Evolutionary conservation across 805 yeast species (phyloP).

Genomic region (Zygoascus tannicola): DNA sequence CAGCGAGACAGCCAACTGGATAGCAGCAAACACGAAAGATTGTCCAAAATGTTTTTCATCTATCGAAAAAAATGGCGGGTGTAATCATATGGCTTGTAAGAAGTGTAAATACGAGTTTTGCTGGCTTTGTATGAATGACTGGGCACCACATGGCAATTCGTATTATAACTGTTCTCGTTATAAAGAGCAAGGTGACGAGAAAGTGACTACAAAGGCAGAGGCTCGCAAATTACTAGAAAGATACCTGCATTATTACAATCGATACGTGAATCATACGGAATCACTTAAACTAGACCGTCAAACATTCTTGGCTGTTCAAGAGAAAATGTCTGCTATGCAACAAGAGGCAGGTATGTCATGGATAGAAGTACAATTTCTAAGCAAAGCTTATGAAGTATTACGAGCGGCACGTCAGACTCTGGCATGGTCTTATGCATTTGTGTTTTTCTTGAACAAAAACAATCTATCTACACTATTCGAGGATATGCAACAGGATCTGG

Average conservation of each 20-base stretch:
- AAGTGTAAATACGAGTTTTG: conserved; percentile 76
- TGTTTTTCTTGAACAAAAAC: conserved; percentile 51
- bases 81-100: conserved; percentile 90
- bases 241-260: conserved; percentile 65
- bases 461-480: conserved; percentile 58
- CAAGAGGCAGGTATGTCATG: conserved; percentile 58
- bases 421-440: conserved; percentile 86
- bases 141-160: conserved; percentile 59
- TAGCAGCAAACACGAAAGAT: conserved; percentile 68
- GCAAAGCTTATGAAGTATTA: conserved; percentile 59
- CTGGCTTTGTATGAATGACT: conserved; percentile 79
- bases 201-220: conserved; percentile 33
- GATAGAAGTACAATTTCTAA: conserved; percentile 80
- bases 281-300: conserved; percentile 65
- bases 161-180: conserved; percentile 60
- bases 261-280: conserved; percentile 65
- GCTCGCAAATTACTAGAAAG: conserved; percentile 46
- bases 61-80: conserved; percentile 93
- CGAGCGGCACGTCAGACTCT: conserved; percentile 63
- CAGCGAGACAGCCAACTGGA: conserved; percentile 83
- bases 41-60: conserved; percentile 76
- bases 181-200: conserved; percentile 35
- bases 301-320: conserved; percentile 54
- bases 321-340: conserved; percentile 56
- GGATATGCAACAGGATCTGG: conserved; percentile 55